phyloP scores from a whole-genome alignment of 1,139 yeast species.

The Magnusiomyces suaveolens region DNA sequence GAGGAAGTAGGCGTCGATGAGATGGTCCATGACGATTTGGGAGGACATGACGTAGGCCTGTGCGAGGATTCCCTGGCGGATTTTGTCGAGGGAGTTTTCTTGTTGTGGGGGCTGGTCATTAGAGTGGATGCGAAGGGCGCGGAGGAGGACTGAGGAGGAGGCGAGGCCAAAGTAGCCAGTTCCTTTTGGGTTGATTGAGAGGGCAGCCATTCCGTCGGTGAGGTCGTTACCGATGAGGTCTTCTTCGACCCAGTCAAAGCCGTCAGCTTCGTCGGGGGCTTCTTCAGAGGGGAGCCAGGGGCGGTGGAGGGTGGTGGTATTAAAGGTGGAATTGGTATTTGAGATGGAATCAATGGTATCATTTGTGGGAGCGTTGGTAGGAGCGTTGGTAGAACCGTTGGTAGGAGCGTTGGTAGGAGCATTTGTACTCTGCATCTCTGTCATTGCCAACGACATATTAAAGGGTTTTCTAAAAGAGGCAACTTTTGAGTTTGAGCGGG shows the following conservation, averaged over 20 bases:
- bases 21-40: slow-evolving; percentile 32
- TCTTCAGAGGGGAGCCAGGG: slow-evolving; percentile 33
- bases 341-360: no score
- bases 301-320: slow-evolving; percentile 22
- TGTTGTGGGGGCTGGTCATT: slow-evolving; percentile 5
- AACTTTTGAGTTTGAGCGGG: no score
- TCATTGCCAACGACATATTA: no score
- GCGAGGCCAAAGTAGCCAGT: slow-evolving; percentile 58
- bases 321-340: no score
- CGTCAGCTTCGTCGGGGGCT: slow-evolving; percentile 40
- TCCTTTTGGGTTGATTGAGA: slow-evolving; percentile 40
- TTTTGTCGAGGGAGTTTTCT: neutral
- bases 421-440: no score
- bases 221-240: slow-evolving; percentile 32
- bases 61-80: neutral
- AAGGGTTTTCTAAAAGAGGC: no score
- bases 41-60: slow-evolving; percentile 18
- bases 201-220: slow-evolving; percentile 48
- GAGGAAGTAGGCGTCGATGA: slow-evolving; percentile 41
- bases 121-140: slow-evolving; percentile 26
- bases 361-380: no score
- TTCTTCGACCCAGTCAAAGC: slow-evolving; percentile 51
- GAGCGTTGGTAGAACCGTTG: no score
- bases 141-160: slow-evolving; percentile 41
- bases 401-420: no score